Conservation (phyloP, 192 early-diverging fungal genomes). For the Coemansia sp. region DNA sequence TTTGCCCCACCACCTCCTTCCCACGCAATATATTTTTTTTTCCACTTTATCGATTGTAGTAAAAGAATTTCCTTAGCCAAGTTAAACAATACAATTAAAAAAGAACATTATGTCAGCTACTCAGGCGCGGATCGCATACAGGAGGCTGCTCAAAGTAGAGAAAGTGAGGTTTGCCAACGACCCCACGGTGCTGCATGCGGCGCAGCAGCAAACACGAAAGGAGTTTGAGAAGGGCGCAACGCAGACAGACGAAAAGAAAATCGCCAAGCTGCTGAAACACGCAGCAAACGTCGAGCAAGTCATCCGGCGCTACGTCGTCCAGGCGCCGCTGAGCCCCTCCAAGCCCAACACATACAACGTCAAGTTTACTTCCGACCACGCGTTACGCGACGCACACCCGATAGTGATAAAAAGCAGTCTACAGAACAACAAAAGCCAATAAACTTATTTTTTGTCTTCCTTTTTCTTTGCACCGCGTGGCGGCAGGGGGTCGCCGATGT, state of each 20-base stretch:
- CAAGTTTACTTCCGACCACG: conserved; percentile 40
- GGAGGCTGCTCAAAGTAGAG: conserved; percentile 36
- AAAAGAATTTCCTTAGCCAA: background rate
- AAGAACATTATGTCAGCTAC: conserved; percentile 19
- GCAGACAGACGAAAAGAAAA: conserved; percentile 33
- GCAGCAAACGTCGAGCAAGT: conserved; percentile 39
- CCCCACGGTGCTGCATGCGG: conserved; percentile 12
- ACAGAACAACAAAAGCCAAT: conserved; percentile 15
- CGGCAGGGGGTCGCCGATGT: conserved; percentile 61
- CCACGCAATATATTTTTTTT: background rate
- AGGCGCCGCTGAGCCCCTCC: conserved; percentile 29
- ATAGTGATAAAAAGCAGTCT: conserved; percentile 43
- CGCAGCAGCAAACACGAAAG: conserved; percentile 33
- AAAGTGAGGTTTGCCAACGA: conserved; percentile 36
- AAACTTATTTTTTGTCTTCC: background rate
- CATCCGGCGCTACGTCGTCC: conserved; percentile 45
- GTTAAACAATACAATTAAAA: background rate
- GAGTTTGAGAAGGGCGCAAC: conserved; percentile 34
- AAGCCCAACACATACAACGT: conserved; percentile 36
- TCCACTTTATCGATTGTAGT: background rate
- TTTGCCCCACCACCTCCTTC: too few species aligned
- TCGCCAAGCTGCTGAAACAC: conserved; percentile 39
- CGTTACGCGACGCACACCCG: conserved; percentile 41
- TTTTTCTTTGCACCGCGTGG: conserved; percentile 13
- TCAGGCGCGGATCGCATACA: conserved; percentile 32